phyloP scores from a whole-genome alignment of 371 early-diverging fungal species.

The Chytridium lagenaria region DNA sequence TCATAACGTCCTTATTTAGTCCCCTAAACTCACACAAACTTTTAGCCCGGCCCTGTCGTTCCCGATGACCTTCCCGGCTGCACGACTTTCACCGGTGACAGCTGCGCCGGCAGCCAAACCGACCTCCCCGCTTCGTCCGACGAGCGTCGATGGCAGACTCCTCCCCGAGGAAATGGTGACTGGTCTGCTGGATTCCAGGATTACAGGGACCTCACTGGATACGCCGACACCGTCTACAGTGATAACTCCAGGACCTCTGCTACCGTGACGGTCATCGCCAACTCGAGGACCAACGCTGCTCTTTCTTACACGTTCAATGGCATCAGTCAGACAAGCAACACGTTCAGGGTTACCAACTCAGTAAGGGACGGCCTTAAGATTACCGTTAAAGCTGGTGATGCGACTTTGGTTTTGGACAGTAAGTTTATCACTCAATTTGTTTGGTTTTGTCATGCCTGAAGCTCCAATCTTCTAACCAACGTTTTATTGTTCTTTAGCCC shows the following conservation, averaged over 20 bases:
- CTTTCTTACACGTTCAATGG: slow-evolving; percentile 26
- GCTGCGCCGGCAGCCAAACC: slow-evolving; percentile 23
- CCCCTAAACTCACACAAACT: too few species aligned
- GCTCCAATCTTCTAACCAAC: slow-evolving; percentile 8
- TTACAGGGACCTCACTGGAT: slow-evolving; percentile 37
- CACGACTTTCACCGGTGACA: slow-evolving; percentile 27
- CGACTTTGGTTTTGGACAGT: neutral
- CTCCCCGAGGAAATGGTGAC: slow-evolving; percentile 23
- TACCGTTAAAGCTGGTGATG: neutral
- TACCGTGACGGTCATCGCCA: slow-evolving; percentile 23
- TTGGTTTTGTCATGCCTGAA: slow-evolving; percentile 6
- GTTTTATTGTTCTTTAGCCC: neutral
- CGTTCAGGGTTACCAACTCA: neutral
- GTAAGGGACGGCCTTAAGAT: neutral
- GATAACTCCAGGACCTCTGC: slow-evolving; percentile 29
- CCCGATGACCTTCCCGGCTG: slow-evolving; percentile 27
- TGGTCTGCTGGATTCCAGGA: slow-evolving; percentile 30
- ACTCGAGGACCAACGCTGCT: neutral
- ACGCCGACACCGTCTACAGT: slow-evolving; percentile 31
- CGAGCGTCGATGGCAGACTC: slow-evolving; percentile 37
- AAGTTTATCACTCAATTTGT: neutral
- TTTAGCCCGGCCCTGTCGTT: too few species aligned
- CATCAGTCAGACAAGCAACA: neutral
- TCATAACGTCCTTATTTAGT: too few species aligned
- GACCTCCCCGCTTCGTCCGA: slow-evolving; percentile 14